These are phyloP conservation scores for Exsudoporus floridanus DNA, from an alignment of 1,284 basidiomycete genomes.

Conservation along the genomic window DNA sequence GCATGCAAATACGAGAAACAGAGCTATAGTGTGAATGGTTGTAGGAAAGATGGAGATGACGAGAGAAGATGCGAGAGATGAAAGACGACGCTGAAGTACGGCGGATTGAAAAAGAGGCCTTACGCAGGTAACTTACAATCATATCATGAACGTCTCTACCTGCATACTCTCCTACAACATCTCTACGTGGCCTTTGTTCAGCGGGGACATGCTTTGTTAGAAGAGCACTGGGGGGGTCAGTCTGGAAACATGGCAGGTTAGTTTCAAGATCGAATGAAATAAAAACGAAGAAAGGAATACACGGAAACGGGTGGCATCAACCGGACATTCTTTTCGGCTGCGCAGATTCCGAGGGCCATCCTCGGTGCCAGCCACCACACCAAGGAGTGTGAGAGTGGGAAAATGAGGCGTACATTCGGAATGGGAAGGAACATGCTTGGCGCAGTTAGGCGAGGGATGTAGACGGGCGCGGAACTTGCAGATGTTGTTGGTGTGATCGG, in stretches of 20 bases:
- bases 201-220: constrained; percentile 79
- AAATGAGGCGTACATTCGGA: constrained; percentile 64
- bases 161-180: constrained; percentile 70
- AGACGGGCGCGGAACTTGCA: constrained; percentile 41
- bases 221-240: constrained; percentile 74
- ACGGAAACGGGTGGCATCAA: constrained; percentile 9
- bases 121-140: constrained; percentile 55
- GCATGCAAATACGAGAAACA: constrained; percentile 26
- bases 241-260: constrained; percentile 51
- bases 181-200: constrained; percentile 68
- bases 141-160: constrained; percentile 69
- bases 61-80: constrained; percentile 9
- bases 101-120: constrained; percentile 12
- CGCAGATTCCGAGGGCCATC: constrained; percentile 11
- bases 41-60: constrained; percentile 6
- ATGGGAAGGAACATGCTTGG: constrained; percentile 81
- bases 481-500: constrained; percentile 34
- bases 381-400: constrained; percentile 43
- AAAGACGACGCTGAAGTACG: constrained; percentile 3
- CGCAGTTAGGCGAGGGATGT: constrained; percentile 55
- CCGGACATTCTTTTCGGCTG: background rate
- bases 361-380: constrained; percentile 60
- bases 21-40: constrained; percentile 17
- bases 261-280: background rate
- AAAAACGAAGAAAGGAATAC: background rate